Conservation (phyloP, 2,329 filamentous ascomycete species). For the Ophiostoma pallidulum region DNA sequence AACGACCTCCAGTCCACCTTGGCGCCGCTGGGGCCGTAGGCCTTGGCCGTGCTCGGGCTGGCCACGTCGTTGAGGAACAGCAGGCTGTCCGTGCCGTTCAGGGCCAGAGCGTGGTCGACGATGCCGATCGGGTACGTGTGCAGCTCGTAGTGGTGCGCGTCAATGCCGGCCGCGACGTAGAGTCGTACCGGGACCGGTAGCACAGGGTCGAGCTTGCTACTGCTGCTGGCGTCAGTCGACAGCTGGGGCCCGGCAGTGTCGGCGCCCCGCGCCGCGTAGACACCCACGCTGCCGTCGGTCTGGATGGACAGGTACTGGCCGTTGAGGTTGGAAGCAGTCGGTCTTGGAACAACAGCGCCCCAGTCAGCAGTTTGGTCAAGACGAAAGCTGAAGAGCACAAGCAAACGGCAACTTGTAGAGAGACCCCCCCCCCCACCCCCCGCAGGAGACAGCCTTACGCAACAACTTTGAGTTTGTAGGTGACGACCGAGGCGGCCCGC, state of each 20-base stretch:
- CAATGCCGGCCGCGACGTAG: slow-evolving; percentile 21
- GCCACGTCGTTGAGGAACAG: slow-evolving; percentile 26
- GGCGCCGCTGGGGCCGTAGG: slow-evolving; percentile 18
- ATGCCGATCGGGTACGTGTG: slow-evolving; percentile 29
- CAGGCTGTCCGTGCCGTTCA: slow-evolving; percentile 25
- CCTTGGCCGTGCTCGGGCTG: slow-evolving; percentile 21
- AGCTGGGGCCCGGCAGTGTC: not conserved
- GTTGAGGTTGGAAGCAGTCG: slow-evolving; percentile 19
- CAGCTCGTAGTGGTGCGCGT: slow-evolving; percentile 22
- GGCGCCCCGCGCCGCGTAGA: slow-evolving; percentile 16
- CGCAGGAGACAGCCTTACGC: slow-evolving; percentile 8
- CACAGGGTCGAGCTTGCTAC: no score
- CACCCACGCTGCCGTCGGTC: slow-evolving; percentile 24
- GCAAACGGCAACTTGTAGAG: not conserved
- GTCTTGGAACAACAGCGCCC: no score
- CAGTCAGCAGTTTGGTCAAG: no score
- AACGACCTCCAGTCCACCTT: slow-evolving; percentile 28
- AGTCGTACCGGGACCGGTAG: slow-evolving; percentile 21
- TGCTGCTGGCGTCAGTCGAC: no score
- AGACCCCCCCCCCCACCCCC: no score
- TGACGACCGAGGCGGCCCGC: not conserved
- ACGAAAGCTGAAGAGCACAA: not conserved
- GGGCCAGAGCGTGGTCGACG: slow-evolving; percentile 28
- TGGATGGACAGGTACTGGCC: slow-evolving; percentile 24
- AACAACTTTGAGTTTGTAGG: slow-evolving; percentile 12